Percentiles rank a stretch among this genome's conserved stretches.
These are phyloP conservation scores for Agrocybe pediades DNA, from an alignment of 768 basidiomycete genomes.

Conservation along the genomic window DNA sequence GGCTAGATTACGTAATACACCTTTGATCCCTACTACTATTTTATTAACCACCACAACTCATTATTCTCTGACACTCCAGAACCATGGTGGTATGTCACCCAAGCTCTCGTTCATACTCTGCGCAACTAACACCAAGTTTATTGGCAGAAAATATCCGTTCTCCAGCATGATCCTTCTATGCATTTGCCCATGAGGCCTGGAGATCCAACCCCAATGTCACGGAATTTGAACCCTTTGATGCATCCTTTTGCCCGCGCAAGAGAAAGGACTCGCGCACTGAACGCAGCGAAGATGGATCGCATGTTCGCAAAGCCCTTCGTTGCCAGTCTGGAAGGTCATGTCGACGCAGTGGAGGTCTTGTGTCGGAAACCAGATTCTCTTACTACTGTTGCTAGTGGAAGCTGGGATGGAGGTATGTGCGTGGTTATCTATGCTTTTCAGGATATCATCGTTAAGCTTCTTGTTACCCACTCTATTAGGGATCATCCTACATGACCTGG, in stretches of 20 bases:
- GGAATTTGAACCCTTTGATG: slow-evolving; percentile 93
- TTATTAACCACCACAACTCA: background rate
- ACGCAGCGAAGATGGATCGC: slow-evolving; percentile 94
- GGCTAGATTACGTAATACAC: background rate
- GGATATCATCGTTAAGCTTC: slow-evolving; percentile 8
- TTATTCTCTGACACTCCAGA: background rate
- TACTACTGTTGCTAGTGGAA: slow-evolving; percentile 83
- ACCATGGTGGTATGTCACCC: slow-evolving; percentile 26
- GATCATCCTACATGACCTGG: slow-evolving; percentile 83
- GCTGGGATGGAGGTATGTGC: slow-evolving; percentile 91
- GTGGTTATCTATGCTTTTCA: slow-evolving; percentile 2
- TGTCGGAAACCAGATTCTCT: slow-evolving; percentile 73
- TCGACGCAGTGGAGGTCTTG: slow-evolving; percentile 91
- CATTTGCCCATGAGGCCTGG: slow-evolving; percentile 78
- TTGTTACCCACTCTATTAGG: slow-evolving; percentile 42
- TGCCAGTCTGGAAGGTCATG: slow-evolving; percentile 86
- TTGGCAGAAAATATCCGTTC: slow-evolving; percentile 78
- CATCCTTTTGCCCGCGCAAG: slow-evolving; percentile 93
- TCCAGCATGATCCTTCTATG: slow-evolving; percentile 78
- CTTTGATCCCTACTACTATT: background rate
- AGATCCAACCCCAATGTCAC: slow-evolving; percentile 83
- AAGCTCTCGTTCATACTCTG: background rate
- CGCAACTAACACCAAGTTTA: background rate
- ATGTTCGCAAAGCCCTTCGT: slow-evolving; percentile 99
- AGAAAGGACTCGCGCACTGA: slow-evolving; percentile 91